Evolutionary conservation across 2,329 filamentous ascomycete species (phyloP).

Genomic region (Fusarium devonianum): DNA sequence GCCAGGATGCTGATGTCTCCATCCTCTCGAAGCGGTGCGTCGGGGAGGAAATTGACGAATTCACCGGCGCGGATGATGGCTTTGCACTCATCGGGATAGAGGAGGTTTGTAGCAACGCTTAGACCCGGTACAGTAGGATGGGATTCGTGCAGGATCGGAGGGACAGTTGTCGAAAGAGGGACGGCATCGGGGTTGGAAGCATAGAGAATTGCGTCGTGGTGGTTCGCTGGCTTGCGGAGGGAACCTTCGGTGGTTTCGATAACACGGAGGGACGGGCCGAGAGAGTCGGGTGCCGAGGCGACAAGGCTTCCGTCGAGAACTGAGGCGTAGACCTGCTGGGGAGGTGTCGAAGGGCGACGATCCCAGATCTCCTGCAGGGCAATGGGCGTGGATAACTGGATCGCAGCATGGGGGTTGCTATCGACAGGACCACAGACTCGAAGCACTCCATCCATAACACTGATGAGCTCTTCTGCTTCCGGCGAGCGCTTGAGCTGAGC

Average conservation of each 20-base stretch:
- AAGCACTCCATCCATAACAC: conserved; percentile 69
- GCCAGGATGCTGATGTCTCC: conserved; percentile 71
- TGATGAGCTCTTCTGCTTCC: conserved; percentile 62
- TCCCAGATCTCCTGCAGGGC: conserved; percentile 69
- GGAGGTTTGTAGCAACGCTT: conserved; percentile 64
- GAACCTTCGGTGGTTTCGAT: conserved; percentile 68
- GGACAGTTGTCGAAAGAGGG: conserved; percentile 53
- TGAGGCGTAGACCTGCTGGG: conserved; percentile 60
- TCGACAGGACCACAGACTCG: conserved; percentile 70
- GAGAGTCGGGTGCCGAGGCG: conserved; percentile 45
- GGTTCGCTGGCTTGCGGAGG: conserved; percentile 71
- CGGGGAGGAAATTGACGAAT: conserved; percentile 69
- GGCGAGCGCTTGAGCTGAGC: conserved; percentile 48
- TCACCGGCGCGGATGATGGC: conserved; percentile 73
- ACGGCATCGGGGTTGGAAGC: conserved; percentile 66
- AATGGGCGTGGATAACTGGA: conserved; percentile 55
- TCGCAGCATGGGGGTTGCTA: conserved; percentile 46
- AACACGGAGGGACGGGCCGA: conserved; percentile 57
- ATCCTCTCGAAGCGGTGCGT: conserved; percentile 71
- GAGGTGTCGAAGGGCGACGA: conserved; percentile 53
- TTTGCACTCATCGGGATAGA: conserved; percentile 68
- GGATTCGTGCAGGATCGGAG: conserved; percentile 60
- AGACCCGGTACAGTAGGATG: conserved; percentile 71
- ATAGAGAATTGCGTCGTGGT: conserved; percentile 71
- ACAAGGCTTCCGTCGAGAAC: conserved; percentile 67